Base-by-base conservation (phyloP, 2,329 filamentous ascomycete genomes). In the Diaporthe sp. region DNA sequence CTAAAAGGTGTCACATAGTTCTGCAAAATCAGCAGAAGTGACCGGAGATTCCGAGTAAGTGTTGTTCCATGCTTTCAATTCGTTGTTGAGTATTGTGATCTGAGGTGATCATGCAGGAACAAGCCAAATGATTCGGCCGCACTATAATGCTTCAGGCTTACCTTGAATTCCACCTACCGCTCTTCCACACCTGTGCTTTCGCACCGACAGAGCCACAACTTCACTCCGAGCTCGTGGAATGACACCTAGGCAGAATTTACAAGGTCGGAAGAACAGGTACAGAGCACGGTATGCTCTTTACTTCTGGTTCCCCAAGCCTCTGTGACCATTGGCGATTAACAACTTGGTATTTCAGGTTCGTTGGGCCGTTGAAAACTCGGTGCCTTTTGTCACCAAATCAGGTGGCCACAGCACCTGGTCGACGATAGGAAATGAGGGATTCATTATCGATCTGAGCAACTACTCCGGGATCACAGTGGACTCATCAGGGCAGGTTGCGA, bases 401-500 rank as follows among this genome's bases (percentile, higher is more conserved):
- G 71, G 63, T 35, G 71, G 71, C n/a, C 71, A 73, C 30, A 73
- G 71, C 63, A 73, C 19, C 30, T 69, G 71, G 71, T 73, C 61
- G 25, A 69, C 61, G 8, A 69, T 73, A 44, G 71, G 71, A 59
- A 6, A 27, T 1, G 8, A 47, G 9, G 71, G 71, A 12, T 59
- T 73, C 4, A 30, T 73, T 32, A 69, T 69, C 44, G 71, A 73
- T 39, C 32, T 69, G 39, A 42, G 27, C 32, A 61, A 73, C 39
- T 69, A 73, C n/a, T 59, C 50, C 2, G 71, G 30, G 22, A 61
- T 73, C 42, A 56, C 47, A 8, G 32, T 73, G 2, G 63, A 73
- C 17, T 13, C 39, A 6, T n/a, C 6, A 5, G 53, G 53, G 17
- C 39, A 53, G 19, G 58, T 44, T 32, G 75, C 72, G 37, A 77